Evolutionary conservation across 306 rosid species (phyloP), one percentile per base, ranked within the genome.

Genomic region (Acacia crassicarpa): DNA sequence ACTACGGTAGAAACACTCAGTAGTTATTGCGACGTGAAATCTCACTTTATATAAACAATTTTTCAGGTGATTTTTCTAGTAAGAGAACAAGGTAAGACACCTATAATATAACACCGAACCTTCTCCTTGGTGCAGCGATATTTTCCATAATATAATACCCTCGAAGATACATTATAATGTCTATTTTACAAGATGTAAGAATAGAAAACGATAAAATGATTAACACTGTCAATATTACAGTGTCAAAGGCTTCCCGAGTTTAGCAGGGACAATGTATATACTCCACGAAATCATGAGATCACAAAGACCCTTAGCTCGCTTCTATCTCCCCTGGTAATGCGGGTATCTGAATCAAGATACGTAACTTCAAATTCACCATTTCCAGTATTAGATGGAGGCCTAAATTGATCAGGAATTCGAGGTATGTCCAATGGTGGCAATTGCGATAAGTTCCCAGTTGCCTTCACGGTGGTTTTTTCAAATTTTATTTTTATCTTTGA

Each of bases 261-360:
- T 53, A 11, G 20, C 67, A 73, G 46, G 62, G 59, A 80, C 77
- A 79, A 15, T 72, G 65, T 40, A 48, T 38, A 8, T 38, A 8
- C 40, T 68, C 45, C 78, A 71, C 62, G 76, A 58, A 43, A 80
- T 88, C 85, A 95, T 48, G 99, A 77, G 75, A 92, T 80, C 75
- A 95, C 99, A 85, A 95, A 95, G 70, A 95, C 93, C 86, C 99
- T 89, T 53, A 95, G 93, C 89, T 95, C 99, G 51, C 84, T 88
- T 92, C 91, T 89, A 59, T 95, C 98, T 85, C 99, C 98, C 84
- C 98, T 84, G 22, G 98, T 95, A 80, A 95, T 43, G 51, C 99
- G 93, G 46, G 88, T 93, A 62, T 88, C 92, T 0, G 77, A 15
- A 43, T 92, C 99, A 38, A 92, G 80, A 81, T 89, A 95, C 22